Conservation (phyloP, 257 asterid species). For the Solanum etuberosum region DNA sequence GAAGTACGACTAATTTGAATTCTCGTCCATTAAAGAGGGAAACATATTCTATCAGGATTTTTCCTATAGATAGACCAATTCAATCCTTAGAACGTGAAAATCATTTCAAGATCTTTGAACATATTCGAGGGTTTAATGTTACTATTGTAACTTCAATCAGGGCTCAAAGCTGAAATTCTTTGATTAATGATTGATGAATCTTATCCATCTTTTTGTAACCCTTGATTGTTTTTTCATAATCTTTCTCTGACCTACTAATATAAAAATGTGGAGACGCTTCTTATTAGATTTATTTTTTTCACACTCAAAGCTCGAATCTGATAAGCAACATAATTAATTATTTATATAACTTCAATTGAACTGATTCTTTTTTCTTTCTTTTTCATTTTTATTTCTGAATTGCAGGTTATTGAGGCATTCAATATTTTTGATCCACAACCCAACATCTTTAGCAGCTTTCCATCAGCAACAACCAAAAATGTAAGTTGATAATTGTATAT, state of each 20-base stretch:
- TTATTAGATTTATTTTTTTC: background rate
- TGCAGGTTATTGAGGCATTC: constrained; percentile 73
- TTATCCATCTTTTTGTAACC: background rate
- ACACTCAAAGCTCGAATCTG: background rate
- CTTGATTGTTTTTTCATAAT: background rate
- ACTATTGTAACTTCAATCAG: background rate
- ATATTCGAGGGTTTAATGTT: background rate
- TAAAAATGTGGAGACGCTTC: background rate
- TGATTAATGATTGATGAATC: too few relatives aligned
- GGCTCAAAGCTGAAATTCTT: background rate
- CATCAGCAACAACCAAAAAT: constrained; percentile 56
- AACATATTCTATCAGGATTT: background rate
- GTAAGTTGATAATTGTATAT: constrained; percentile 29
- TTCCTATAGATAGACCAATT: background rate
- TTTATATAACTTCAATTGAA: background rate
- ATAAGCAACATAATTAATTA: background rate
- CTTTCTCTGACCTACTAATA: background rate
- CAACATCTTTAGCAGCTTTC: constrained; percentile 28
- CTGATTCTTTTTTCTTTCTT: background rate
- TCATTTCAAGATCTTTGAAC: background rate
- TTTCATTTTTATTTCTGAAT: background rate
- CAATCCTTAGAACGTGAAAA: background rate
- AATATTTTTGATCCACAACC: constrained; percentile 61
- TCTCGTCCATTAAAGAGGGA: background rate
- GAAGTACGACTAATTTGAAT: background rate